Conservation (phyloP, 2,329 filamentous ascomycete species). For the Dothiorella sarmentorum region DNA sequence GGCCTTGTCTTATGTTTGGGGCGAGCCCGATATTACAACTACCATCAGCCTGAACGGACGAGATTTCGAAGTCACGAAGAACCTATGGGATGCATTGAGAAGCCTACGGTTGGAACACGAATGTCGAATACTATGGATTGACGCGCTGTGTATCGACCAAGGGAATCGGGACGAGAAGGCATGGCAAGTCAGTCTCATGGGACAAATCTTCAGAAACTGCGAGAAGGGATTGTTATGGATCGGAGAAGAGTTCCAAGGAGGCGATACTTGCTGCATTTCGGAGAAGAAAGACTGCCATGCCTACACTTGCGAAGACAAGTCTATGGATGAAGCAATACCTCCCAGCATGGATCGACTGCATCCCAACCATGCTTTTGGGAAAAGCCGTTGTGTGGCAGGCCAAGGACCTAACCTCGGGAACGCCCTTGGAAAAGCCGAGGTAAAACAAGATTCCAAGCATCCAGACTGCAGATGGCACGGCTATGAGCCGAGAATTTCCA, state of each 20-base stretch:
- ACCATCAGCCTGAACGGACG: background rate
- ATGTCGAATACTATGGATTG: background rate
- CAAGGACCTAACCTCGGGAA: too few relatives aligned
- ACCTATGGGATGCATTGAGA: background rate
- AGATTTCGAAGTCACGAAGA: background rate
- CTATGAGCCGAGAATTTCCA: background rate
- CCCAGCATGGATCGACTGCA: too few relatives aligned
- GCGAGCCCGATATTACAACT: background rate
- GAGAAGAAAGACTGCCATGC: background rate
- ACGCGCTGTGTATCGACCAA: background rate
- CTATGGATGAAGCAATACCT: too few relatives aligned
- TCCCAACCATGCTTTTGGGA: too few relatives aligned
- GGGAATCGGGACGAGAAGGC: background rate
- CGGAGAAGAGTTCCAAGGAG: background rate
- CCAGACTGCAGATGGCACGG: background rate
- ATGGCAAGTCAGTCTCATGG: background rate
- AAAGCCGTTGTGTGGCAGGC: too few relatives aligned
- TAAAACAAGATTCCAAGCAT: background rate
- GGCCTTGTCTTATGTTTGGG: background rate
- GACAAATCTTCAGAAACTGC: background rate
- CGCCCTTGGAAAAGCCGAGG: too few relatives aligned
- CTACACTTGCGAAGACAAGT: too few relatives aligned
- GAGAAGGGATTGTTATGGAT: background rate
- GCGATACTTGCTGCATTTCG: background rate
- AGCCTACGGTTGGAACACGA: background rate